These are phyloP conservation scores for Scutellaria baicalensis DNA, from an alignment of 257 asterid genomes.

Conservation along the genomic window DNA sequence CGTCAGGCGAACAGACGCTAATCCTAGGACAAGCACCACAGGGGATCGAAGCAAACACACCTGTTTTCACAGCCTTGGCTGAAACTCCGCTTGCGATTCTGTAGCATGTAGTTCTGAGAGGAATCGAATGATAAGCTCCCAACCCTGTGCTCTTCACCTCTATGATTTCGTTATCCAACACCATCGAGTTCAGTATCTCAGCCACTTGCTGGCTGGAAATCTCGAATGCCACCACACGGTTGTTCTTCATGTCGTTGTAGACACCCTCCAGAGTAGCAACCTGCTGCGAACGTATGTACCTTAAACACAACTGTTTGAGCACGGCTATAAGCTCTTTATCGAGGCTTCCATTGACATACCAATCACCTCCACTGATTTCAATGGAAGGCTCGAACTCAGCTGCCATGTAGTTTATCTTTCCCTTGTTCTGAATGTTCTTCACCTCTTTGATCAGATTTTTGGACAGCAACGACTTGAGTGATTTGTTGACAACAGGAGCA, in stretches of 20 bases:
- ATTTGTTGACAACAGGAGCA: slow-evolving; percentile 23
- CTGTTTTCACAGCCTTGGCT: slow-evolving; percentile 25
- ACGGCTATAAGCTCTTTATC: slow-evolving; percentile 27
- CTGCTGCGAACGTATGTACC: slow-evolving; percentile 16
- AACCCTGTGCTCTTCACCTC: slow-evolving; percentile 80
- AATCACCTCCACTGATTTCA: slow-evolving; percentile 60
- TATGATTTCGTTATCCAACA: slow-evolving; percentile 42
- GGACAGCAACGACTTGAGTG: slow-evolving; percentile 24
- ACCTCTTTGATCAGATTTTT: slow-evolving; percentile 45
- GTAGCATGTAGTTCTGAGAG: slow-evolving; percentile 49
- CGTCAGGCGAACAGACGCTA: slow-evolving; percentile 48
- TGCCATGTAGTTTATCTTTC: slow-evolving; percentile 47
- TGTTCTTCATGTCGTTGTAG: slow-evolving; percentile 19
- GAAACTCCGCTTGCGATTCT: slow-evolving; percentile 21
- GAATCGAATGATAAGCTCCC: slow-evolving; percentile 49
- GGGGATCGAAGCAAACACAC: slow-evolving; percentile 62
- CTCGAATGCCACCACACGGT: slow-evolving; percentile 5
- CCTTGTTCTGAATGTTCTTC: slow-evolving; percentile 32
- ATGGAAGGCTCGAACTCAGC: slow-evolving; percentile 52
- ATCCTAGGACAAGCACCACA: slow-evolving; percentile 69
- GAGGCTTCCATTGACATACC: slow-evolving; percentile 50
- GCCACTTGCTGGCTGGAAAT: slow-evolving; percentile 30
- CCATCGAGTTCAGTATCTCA: slow-evolving; percentile 45
- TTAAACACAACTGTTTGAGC: slow-evolving; percentile 24
- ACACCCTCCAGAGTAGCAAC: slow-evolving; percentile 41